A percentile compares a stretch with the other conserved stretches of the same genome.
These are phyloP conservation scores for Globisporangium barbulae DNA, from an alignment of 352 stramenopile species.

Conservation along the genomic window DNA sequence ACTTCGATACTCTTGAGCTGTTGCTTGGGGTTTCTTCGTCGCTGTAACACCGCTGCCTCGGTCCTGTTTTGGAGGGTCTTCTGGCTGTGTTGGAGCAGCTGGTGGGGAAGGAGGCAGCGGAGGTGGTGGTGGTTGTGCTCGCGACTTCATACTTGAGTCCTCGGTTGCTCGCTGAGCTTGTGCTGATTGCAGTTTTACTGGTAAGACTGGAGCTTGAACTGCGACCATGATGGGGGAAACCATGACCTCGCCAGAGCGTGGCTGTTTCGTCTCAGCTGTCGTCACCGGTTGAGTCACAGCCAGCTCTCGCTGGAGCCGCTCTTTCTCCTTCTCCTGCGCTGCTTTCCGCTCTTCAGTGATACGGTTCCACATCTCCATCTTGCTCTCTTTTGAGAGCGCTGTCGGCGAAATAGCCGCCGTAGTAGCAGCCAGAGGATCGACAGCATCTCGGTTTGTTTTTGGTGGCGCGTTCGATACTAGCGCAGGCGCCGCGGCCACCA, in stretches of 20 bases:
- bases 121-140: not conserved
- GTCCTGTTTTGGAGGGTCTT: not conserved
- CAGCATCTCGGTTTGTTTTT: not conserved
- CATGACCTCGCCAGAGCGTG: not conserved
- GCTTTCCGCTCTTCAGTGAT: constrained; percentile 46
- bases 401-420: not conserved
- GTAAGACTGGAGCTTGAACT: not conserved
- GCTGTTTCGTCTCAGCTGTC: not conserved
- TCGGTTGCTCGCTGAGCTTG: not conserved
- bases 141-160: not conserved
- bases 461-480: not conserved
- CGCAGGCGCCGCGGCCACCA: too few species aligned
- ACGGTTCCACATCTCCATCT: constrained; percentile 66
- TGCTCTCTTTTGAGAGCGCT: constrained; percentile 42
- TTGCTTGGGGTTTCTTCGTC: not conserved
- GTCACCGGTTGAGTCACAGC: not conserved
- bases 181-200: not conserved
- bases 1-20: not conserved
- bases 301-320: constrained; percentile 15
- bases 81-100: not conserved
- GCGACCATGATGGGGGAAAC: not conserved
- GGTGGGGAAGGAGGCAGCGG: constrained; percentile 1
- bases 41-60: not conserved
- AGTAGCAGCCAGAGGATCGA: not conserved
- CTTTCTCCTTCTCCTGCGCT: constrained; percentile 24